Evolutionary conservation across 2,329 filamentous ascomycete genomes (phyloP), one percentile per base, ranked within the genome.

Genomic region (Coniochaeta ligniaria): DNA sequence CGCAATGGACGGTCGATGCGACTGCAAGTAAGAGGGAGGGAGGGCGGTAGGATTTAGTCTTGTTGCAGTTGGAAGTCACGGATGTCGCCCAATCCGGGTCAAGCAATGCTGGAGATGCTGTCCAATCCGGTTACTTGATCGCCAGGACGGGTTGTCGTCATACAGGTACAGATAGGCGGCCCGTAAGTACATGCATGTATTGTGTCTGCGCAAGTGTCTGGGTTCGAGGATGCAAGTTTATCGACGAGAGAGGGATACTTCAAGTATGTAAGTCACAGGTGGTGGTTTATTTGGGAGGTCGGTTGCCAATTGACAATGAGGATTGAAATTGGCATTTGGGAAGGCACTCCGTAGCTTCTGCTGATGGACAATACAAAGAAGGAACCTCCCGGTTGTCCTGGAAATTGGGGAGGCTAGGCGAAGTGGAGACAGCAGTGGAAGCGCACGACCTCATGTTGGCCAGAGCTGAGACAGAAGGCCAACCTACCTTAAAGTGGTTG

Each of bases 401-500:
- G 54, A 56, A 56, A 56, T 36, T 35, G 54, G 33, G 54, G 54
- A 56, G 54, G 54, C 54, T 56, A 56, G 54, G 54, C 47, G 47
- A 36, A 36, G 52, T n/a, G 31, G 52, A 36, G 52, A 20, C 43
- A 22, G 17, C 8, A 26, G 43, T 11, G 26, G 17, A 31, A n/a
- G 12, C 9, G 24, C 24, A 17, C 24, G 24, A 52, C n/a, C n/a
- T n/a, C 5, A 31, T 22, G 5, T 31, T 24, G 26, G 43, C 17
- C 47, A 31, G 47, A 52, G 47, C 47, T 52, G 47, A 52, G 47
- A 31, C 47, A 26, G 28, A 24, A 47, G 5, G 20, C 43, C 12
- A 52, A 52, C 24, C 47, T 38, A n/a, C n/a, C n/a, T n/a, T n/a
- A 56, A 36, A 56, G 54, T 56, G 54, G 17, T 36, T 38, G 54